Percentiles rank a stretch among this genome's conserved stretches.
These are phyloP conservation scores for Xylariaceae sp. DNA, from an alignment of 2,329 filamentous ascomycete genomes.

Conservation along the genomic window DNA sequence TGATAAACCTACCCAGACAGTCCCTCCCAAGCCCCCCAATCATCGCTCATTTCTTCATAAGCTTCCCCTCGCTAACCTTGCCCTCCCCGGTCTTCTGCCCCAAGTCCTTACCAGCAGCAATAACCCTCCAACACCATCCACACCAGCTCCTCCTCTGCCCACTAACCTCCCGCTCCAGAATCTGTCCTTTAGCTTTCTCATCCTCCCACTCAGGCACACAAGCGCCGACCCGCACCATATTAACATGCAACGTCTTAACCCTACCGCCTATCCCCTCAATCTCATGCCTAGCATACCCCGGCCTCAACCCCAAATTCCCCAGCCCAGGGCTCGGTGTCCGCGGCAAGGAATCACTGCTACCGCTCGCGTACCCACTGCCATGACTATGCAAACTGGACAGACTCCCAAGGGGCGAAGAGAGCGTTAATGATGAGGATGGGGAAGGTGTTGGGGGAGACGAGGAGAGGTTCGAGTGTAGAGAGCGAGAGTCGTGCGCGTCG, in stretches of 20 bases:
- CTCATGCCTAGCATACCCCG: constrained; percentile 82
- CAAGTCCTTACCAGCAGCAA: constrained; percentile 55
- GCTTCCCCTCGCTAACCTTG: too few relatives aligned
- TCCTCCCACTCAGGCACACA: constrained; percentile 85
- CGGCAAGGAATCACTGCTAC: constrained; percentile 39
- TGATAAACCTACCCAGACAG: background rate
- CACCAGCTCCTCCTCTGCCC: constrained; percentile 79
- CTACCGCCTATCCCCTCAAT: constrained; percentile 87
- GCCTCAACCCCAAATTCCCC: constrained; percentile 40
- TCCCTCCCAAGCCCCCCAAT: too few relatives aligned
- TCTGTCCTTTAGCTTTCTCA: constrained; percentile 63
- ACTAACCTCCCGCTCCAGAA: constrained; percentile 67
- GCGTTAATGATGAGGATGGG: constrained; percentile 12
- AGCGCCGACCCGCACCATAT: constrained; percentile 75
- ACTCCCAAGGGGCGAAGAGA: constrained; percentile 10
- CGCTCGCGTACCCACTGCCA: constrained; percentile 15
- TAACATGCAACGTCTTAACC: constrained; percentile 84
- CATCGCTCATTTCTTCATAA: too few relatives aligned
- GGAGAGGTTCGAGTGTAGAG: constrained; percentile 27
- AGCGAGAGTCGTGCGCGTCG: constrained; percentile 70
- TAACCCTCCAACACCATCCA: constrained; percentile 81
- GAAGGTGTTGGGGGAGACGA: constrained; percentile 16
- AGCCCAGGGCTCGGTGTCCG: constrained; percentile 29
- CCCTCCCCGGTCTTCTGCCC: constrained; percentile 18
- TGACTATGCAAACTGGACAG: background rate